Conservation (phyloP, 768 basidiomycete species). For the Tylopilus cervinicoccineus region DNA sequence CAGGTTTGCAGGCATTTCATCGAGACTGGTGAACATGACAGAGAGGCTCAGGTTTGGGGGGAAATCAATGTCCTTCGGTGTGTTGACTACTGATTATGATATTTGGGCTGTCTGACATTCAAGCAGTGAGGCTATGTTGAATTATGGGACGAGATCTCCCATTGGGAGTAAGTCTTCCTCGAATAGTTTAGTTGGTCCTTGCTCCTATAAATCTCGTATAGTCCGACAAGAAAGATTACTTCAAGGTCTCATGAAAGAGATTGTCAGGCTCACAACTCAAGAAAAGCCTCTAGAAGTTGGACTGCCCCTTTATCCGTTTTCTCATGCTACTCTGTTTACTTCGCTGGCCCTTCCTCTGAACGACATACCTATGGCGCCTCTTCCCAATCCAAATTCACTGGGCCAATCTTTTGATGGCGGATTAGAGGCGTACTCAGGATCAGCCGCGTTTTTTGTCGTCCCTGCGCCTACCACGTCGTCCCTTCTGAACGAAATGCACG, state of each 20-base stretch:
- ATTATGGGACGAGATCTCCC: conserved; percentile 73
- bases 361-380: conserved; percentile 27
- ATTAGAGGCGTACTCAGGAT: conserved; percentile 10
- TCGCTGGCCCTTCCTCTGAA: conserved; percentile 39
- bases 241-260: conserved; percentile 82
- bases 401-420: conserved; percentile 4
- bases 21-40: conserved; percentile 67
- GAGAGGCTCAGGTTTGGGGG: conserved; percentile 79
- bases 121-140: conserved; percentile 75
- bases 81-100: conserved; percentile 12
- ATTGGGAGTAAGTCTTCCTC: conserved; percentile 63
- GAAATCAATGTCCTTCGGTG: conserved; percentile 83
- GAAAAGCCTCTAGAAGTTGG: conserved; percentile 77
- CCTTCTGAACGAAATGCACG: conserved; percentile 5
- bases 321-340: conserved; percentile 60
- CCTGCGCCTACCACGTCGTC: conserved; percentile 4
- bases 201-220: conserved; percentile 28
- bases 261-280: conserved; percentile 77
- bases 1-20: conserved; percentile 86
- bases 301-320: conserved; percentile 78
- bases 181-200: not conserved
- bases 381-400: conserved; percentile 22
- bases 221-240: conserved; percentile 81
- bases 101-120: conserved; percentile 5
- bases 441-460: not conserved